Evolutionary conservation across 2,329 filamentous ascomycete species (phyloP).

Genomic region (Talaromyces atroroseus): DNA sequence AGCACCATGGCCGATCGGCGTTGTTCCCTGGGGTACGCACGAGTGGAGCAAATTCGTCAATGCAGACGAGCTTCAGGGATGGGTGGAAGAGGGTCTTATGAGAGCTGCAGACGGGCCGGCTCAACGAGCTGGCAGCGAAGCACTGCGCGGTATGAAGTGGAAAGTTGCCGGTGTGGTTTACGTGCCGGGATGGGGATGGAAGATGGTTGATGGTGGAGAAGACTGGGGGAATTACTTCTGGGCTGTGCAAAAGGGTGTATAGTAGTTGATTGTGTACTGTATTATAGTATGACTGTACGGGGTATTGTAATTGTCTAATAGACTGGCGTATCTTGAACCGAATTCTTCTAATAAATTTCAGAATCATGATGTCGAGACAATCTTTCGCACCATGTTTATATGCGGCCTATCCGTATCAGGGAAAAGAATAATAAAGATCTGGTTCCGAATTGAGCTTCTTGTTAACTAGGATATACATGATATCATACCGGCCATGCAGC

Average conservation of each 20-base stretch:
- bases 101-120: conserved; percentile 43
- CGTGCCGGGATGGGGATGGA: conserved; percentile 74
- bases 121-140: conserved; percentile 20
- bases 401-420: no score
- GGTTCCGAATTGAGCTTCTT: no score
- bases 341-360: no score
- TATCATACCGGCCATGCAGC: no score
- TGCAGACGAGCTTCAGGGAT: conserved; percentile 58
- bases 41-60: conserved; percentile 97
- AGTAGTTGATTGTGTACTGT: conserved; percentile 3
- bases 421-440: no score
- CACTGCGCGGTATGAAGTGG: conserved; percentile 48
- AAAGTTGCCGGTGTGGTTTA: conserved; percentile 78
- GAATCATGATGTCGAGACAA: no score
- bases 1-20: conserved; percentile 60
- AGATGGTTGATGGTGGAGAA: conserved; percentile 72
- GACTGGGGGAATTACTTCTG: conserved; percentile 95
- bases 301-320: no score
- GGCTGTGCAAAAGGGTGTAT: conserved; percentile 59
- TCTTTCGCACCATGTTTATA: no score
- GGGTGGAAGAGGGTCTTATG: conserved; percentile 40
- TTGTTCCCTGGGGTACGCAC: conserved; percentile 89
- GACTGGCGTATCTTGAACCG: no score
- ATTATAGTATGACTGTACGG: not conserved
- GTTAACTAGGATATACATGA: no score